These are phyloP conservation scores for Hypholoma sublateritium DNA, from an alignment of 768 basidiomycete genomes.

Conservation along the genomic window DNA sequence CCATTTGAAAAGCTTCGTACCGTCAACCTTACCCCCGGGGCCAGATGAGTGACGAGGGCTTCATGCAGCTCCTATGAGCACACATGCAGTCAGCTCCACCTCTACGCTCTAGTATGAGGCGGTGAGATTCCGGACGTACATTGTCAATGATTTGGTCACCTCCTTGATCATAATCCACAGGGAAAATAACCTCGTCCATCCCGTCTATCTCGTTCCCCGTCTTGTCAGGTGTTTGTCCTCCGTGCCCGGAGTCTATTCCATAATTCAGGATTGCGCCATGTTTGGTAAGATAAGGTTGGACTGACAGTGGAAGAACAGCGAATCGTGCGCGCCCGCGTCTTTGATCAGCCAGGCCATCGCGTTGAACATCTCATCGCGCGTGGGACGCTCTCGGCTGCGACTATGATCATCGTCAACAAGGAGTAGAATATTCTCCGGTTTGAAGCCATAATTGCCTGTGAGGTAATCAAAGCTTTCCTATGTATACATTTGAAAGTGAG, in stretches of 20 bases:
- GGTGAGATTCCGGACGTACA: conserved; percentile 26
- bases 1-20: conserved; percentile 24
- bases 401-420: conserved; percentile 55
- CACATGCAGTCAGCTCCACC: not conserved
- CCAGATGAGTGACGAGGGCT: conserved; percentile 45
- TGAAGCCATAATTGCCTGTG: conserved; percentile 47
- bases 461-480: too few species aligned
- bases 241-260: conserved; percentile 82
- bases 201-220: conserved; percentile 81
- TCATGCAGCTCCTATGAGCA: conserved; percentile 42
- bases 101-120: not conserved
- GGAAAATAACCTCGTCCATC: conserved; percentile 86
- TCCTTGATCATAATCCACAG: conserved; percentile 69
- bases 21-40: conserved; percentile 47
- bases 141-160: conserved; percentile 77
- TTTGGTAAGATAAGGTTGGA: too few species aligned
- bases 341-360: conserved; percentile 63
- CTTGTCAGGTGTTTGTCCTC: conserved; percentile 79
- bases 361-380: conserved; percentile 46
- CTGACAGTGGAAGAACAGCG: conserved; percentile 77
- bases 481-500: not conserved
- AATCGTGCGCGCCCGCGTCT: conserved; percentile 68
- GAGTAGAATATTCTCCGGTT: conserved; percentile 65
- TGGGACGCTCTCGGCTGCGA: conserved; percentile 40
- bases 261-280: too few species aligned